phyloP scores from a whole-genome alignment of 176 grass and related monocot genomes.

The Musa acuminata region DNA sequence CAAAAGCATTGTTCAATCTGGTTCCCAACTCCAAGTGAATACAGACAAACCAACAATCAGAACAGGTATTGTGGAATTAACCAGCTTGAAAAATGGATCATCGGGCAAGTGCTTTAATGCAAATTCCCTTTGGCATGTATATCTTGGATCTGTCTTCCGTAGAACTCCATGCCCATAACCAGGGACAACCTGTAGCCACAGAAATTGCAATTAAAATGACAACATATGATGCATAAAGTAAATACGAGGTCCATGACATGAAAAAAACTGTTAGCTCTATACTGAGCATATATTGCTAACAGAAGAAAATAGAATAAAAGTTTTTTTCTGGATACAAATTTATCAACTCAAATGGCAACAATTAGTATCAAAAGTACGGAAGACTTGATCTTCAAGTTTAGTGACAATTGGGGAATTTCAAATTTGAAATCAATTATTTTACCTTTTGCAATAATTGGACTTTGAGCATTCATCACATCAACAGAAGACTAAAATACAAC shows the following conservation, averaged over 20 bases:
- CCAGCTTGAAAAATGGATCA: conserved; percentile 95
- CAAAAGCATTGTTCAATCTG: neutral
- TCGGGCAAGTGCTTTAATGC: conserved; percentile 89
- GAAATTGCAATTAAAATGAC: conserved; percentile 10
- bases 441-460: conserved; percentile 1
- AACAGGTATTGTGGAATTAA: conserved; percentile 24
- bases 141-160: conserved; percentile 94
- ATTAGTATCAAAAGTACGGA: no score
- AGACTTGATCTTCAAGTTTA: no score
- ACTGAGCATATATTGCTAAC: neutral
- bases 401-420: neutral
- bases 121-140: conserved; percentile 96
- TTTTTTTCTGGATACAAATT: no score
- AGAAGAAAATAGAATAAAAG: no score
- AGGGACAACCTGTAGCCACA: conserved; percentile 60
- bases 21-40: neutral
- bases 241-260: neutral
- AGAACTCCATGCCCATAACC: conserved; percentile 97
- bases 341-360: no score
- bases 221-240: neutral
- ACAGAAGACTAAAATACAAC: neutral
- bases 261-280: neutral
- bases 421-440: neutral
- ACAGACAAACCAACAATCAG: neutral
- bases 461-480: neutral